Evolutionary conservation across 1,139 yeast species (phyloP).

Genomic region (Protomyces gravidus): DNA sequence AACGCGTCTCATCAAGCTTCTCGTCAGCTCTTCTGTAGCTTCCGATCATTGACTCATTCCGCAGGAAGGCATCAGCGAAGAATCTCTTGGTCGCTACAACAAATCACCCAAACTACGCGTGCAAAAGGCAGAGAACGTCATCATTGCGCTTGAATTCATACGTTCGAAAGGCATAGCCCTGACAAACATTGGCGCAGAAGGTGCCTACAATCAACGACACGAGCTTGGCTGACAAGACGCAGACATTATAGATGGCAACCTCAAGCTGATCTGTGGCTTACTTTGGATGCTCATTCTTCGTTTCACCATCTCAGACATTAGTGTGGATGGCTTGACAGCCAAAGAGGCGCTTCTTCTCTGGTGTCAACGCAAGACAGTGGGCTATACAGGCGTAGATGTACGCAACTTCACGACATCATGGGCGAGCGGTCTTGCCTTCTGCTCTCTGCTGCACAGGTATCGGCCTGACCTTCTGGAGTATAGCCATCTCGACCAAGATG

Average conservation of each 20-base stretch:
- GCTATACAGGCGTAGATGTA: constrained; percentile 44
- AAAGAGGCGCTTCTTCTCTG: constrained; percentile 47
- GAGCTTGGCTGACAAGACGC: background rate
- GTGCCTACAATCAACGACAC: background rate
- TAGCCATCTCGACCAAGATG: constrained; percentile 40
- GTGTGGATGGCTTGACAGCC: constrained; percentile 45
- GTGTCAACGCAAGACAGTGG: constrained; percentile 47
- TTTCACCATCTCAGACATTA: constrained; percentile 49
- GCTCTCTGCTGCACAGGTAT: constrained; percentile 47
- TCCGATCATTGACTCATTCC: background rate
- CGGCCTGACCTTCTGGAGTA: constrained; percentile 47
- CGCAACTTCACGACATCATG: constrained; percentile 46
- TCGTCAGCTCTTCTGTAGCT: constrained; percentile 1
- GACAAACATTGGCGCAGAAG: constrained; percentile 60
- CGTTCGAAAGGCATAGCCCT: constrained; percentile 53
- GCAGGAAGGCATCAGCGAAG: constrained; percentile 43
- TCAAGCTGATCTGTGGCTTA: constrained; percentile 60
- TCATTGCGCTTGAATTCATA: constrained; percentile 54
- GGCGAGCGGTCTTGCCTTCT: constrained; percentile 50
- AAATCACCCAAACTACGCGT: constrained; percentile 51
- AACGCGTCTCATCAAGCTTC: constrained; percentile 28
- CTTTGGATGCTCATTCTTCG: constrained; percentile 60
- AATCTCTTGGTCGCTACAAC: constrained; percentile 43
- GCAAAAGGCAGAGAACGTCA: constrained; percentile 61
- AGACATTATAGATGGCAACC: constrained; percentile 60